Base-by-base conservation (phyloP, 2,329 filamentous ascomycete species). In the Diaporthe aspalathi region DNA sequence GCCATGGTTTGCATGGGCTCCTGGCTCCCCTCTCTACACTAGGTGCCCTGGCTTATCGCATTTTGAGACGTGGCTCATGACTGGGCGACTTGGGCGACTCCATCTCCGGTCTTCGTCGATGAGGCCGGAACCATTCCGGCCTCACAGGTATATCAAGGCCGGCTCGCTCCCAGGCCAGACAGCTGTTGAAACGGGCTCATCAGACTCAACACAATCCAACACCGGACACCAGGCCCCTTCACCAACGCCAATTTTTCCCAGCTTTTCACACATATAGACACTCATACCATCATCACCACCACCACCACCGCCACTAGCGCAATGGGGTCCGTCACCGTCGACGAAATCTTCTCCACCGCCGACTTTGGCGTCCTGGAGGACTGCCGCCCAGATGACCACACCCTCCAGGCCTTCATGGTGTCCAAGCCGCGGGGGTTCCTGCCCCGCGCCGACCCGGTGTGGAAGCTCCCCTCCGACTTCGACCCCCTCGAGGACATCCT, bases 381-480 rank as follows among this genome's bases (percentile, higher is more conserved):
- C 82, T 87, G 89, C 71, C 85, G 82, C 78, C 89, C 90, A 1
- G 81, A 90, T 72, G 90, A 93, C 80, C 87, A 79, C 69, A 87
- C 89, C 53, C 84, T 93, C 35, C 91, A 91, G 7, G 89, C 92
- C 76, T 95, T 95, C 84, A 93, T 94, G 89, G 92, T 94, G 49
- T 94, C 92, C 54, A 93, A 90, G 27, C 88, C 89, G 5, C 86
- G 92, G 71, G 93, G 93, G 66, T 95, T 94, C 80, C 85, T 95
- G 43, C 92, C 93, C 16, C 88, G 92, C 17, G 85, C 86, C 79
- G 84, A 91, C 74, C 90, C 90, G 54, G 82, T 91, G 75, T 83
- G 85, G 63, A 80, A 85, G 12, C 88, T 97, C 0, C 94, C 95
- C 24, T 75, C 85, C 17, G 92, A 92, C 79, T 98, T 97, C 79